These are phyloP conservation scores for Ascobolus immersus DNA, from an alignment of 495 filamentous ascomycete species.

Conservation along the genomic window DNA sequence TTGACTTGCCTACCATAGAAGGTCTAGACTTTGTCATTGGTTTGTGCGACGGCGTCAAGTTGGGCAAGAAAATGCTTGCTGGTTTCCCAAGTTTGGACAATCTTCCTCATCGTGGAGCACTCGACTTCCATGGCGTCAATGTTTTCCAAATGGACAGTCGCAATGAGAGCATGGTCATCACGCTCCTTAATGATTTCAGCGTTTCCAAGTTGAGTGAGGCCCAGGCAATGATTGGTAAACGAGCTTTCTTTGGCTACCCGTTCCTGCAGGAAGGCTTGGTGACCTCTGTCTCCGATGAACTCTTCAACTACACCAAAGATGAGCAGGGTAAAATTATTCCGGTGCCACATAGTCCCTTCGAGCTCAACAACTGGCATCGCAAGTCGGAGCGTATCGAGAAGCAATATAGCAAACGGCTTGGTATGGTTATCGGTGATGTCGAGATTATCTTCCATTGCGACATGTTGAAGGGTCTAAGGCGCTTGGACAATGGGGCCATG, in stretches of 20 bases:
- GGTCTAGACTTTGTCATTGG: conserved; percentile 68
- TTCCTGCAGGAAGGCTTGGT: conserved; percentile 89
- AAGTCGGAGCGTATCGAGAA: conserved; percentile 65
- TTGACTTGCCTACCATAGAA: conserved; percentile 77
- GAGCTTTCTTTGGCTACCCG: conserved; percentile 48
- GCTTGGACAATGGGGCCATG: conserved; percentile 72
- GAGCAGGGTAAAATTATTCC: conserved; percentile 32
- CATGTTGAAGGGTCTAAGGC: conserved; percentile 69
- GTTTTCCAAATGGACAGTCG: conserved; percentile 95
- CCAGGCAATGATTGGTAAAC: conserved; percentile 53
- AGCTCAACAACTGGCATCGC: conserved; percentile 58
- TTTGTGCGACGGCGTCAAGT: conserved; percentile 60
- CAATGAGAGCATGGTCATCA: conserved; percentile 90
- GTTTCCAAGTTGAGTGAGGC: conserved; percentile 40
- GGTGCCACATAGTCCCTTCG: conserved; percentile 45
- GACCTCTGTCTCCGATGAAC: conserved; percentile 65
- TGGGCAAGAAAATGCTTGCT: conserved; percentile 57
- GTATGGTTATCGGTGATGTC: conserved; percentile 62
- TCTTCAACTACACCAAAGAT: conserved; percentile 62
- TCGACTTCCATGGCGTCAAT: conserved; percentile 75
- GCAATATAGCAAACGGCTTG: conserved; percentile 69
- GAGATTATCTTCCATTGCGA: conserved; percentile 78
- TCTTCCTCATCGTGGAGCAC: conserved; percentile 47
- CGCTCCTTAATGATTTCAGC: conserved; percentile 42
- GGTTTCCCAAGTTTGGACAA: conserved; percentile 79